Conservation (phyloP, 805 yeast species). For the Debaryomyces maramus region DNA sequence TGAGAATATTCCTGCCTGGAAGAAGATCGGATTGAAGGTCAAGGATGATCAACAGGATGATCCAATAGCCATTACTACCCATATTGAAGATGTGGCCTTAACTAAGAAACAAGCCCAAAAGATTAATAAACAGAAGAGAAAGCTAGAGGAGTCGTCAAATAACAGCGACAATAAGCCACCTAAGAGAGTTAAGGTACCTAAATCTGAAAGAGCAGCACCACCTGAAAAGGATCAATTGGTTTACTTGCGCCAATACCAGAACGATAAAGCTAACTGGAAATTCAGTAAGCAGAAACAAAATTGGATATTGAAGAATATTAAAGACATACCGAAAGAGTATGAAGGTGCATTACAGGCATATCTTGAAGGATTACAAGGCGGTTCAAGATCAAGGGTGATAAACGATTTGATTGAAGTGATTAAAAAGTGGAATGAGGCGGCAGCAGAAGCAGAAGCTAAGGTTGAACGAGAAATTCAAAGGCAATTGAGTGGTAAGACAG, state of each 20-base stretch:
- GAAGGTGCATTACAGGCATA: conserved; percentile 51
- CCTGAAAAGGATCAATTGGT: conserved; percentile 76
- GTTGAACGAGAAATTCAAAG: conserved; percentile 37
- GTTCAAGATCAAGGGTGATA: conserved; percentile 57
- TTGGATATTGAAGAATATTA: conserved; percentile 72
- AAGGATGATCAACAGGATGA: conserved; percentile 47
- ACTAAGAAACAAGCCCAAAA: conserved; percentile 46
- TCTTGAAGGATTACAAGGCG: conserved; percentile 67
- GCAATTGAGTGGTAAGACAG: conserved; percentile 18
- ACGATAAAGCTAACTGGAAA: conserved; percentile 68
- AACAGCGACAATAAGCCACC: conserved; percentile 47
- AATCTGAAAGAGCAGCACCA: conserved; percentile 63
- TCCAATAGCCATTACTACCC: conserved; percentile 44
- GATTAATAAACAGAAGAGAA: conserved; percentile 34
- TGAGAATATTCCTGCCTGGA: conserved; percentile 69
- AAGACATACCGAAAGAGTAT: conserved; percentile 52
- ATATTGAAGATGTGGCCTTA: conserved; percentile 43
- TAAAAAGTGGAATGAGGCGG: conserved; percentile 56
- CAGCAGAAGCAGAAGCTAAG: conserved; percentile 41
- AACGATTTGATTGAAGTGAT: conserved; percentile 49
- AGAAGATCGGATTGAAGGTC: conserved; percentile 67
- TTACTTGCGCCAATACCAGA: conserved; percentile 58
- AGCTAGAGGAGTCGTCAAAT: conserved; percentile 18
- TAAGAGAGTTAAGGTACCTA: conserved; percentile 69
- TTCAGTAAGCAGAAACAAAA: conserved; percentile 85